Evolutionary conservation across 805 yeast species (phyloP).

Genomic region (Candida namnaoensis): DNA sequence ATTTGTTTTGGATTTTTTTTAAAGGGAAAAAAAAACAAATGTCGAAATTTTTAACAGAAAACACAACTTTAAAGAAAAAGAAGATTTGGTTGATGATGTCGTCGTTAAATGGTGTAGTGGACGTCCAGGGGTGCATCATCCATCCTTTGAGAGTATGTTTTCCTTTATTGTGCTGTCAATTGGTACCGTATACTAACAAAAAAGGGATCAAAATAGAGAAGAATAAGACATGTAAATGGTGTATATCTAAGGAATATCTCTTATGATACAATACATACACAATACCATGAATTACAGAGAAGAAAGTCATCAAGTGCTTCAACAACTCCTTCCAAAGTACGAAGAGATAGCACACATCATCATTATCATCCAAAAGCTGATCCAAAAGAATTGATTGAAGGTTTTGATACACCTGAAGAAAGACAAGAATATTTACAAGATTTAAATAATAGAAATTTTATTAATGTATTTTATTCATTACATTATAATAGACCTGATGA

Average conservation of each 20-base stretch:
- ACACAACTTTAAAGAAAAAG: too few relatives aligned
- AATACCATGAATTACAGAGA: neutral
- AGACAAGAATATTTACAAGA: slow-evolving; percentile 21
- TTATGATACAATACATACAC: neutral
- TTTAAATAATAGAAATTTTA: slow-evolving; percentile 17
- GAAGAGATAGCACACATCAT: neutral
- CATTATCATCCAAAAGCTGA: slow-evolving; percentile 3
- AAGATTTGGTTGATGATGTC: neutral
- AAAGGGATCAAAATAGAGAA: neutral
- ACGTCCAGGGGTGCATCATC: neutral
- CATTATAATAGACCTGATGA: slow-evolving; percentile 11
- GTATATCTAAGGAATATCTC: neutral
- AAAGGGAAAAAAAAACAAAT: too few relatives aligned
- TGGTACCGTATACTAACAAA: too few relatives aligned
- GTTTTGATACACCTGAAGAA: slow-evolving; percentile 12
- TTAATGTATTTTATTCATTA: slow-evolving; percentile 27
- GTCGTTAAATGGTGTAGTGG: neutral
- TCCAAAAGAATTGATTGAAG: slow-evolving; percentile 2
- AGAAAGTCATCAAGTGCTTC: neutral
- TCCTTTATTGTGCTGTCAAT: too few relatives aligned
- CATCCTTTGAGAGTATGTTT: neutral
- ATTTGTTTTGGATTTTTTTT: too few relatives aligned
- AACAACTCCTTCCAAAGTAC: neutral
- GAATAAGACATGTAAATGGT: slow-evolving; percentile 1
- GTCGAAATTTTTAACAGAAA: too few relatives aligned